phyloP scores from a whole-genome alignment of 257 asterid species.

The Lavandula angustifolia region DNA sequence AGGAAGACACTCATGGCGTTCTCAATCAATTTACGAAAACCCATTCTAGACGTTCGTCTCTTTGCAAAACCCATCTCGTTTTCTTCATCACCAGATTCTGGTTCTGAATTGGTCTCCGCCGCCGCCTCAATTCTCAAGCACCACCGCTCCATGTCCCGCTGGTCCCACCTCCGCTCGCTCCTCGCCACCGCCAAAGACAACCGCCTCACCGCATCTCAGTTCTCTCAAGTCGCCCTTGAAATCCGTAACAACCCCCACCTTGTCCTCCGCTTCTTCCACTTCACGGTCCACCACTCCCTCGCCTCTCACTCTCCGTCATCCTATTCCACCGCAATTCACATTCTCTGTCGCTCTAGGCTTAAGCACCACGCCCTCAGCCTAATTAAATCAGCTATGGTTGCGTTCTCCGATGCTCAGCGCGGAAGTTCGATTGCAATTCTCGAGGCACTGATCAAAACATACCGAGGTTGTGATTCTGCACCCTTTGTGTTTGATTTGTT shows the following conservation, averaged over 20 bases:
- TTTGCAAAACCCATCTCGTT: slow-evolving; percentile 27
- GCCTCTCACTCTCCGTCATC: slow-evolving; percentile 68
- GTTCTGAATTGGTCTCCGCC: slow-evolving; percentile 47
- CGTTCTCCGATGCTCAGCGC: slow-evolving; percentile 43
- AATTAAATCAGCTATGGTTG: slow-evolving; percentile 60
- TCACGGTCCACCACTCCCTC: slow-evolving; percentile 65
- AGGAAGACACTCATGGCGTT: slow-evolving; percentile 31
- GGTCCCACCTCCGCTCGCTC: slow-evolving; percentile 80
- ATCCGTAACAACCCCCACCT: slow-evolving; percentile 74
- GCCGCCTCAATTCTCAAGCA: slow-evolving; percentile 80
- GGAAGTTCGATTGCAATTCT: slow-evolving; percentile 46
- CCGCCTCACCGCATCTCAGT: slow-evolving; percentile 62
- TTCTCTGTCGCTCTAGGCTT: slow-evolving; percentile 70
- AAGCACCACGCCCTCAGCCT: slow-evolving; percentile 51
- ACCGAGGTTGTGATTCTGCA: slow-evolving; percentile 77
- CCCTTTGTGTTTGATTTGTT: slow-evolving; percentile 87
- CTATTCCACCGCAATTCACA: slow-evolving; percentile 70
- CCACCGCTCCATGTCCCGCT: slow-evolving; percentile 91
- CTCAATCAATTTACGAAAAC: slow-evolving; percentile 23
- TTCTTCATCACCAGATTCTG: slow-evolving; percentile 42
- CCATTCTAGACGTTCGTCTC: slow-evolving; percentile 14
- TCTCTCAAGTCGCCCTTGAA: slow-evolving; percentile 59
- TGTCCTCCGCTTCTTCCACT: slow-evolving; percentile 61
- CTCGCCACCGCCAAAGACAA: slow-evolving; percentile 37
- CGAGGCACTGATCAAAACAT: slow-evolving; percentile 59